Evolutionary conservation across 208 protist species (phyloP).

Genomic region (Wallacemonas rigidus): DNA sequence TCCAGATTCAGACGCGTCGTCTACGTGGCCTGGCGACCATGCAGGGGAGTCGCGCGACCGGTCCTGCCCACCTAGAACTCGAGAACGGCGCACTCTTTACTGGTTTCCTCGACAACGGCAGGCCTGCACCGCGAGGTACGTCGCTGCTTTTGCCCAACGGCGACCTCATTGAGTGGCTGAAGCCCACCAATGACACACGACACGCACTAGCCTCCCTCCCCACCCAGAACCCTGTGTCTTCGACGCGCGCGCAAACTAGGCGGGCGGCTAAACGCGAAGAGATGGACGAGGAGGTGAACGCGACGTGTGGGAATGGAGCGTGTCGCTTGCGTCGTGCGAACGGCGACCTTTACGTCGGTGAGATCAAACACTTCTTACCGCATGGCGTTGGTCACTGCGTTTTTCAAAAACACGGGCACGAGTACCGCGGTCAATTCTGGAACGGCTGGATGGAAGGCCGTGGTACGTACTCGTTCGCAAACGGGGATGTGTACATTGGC

Average conservation of each 20-base stretch:
- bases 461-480: slow-evolving; percentile 59
- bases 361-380: slow-evolving; percentile 44
- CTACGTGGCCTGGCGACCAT: slow-evolving; percentile 27
- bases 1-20: background rate
- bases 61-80: slow-evolving; percentile 50
- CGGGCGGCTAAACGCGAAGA: too few relatives aligned
- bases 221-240: too few relatives aligned
- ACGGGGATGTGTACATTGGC: slow-evolving; percentile 66
- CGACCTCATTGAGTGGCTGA: slow-evolving; percentile 65
- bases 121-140: slow-evolving; percentile 21
- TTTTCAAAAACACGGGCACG: slow-evolving; percentile 44
- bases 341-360: slow-evolving; percentile 66
- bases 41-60: slow-evolving; percentile 23
- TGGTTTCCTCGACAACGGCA: slow-evolving; percentile 30
- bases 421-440: slow-evolving; percentile 53
- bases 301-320: slow-evolving; percentile 33
- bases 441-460: slow-evolving; percentile 49
- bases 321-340: slow-evolving; percentile 60
- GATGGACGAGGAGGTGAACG: background rate
- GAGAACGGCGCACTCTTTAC: slow-evolving; percentile 49
- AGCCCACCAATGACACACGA: background rate
- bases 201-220: background rate
- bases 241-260: too few relatives aligned
- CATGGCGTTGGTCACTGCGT: slow-evolving; percentile 64
- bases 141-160: slow-evolving; percentile 41